Evolutionary conservation across 805 yeast species (phyloP), one percentile per base, ranked within the genome.

Genomic region (Metschnikowia peoriensis): DNA sequence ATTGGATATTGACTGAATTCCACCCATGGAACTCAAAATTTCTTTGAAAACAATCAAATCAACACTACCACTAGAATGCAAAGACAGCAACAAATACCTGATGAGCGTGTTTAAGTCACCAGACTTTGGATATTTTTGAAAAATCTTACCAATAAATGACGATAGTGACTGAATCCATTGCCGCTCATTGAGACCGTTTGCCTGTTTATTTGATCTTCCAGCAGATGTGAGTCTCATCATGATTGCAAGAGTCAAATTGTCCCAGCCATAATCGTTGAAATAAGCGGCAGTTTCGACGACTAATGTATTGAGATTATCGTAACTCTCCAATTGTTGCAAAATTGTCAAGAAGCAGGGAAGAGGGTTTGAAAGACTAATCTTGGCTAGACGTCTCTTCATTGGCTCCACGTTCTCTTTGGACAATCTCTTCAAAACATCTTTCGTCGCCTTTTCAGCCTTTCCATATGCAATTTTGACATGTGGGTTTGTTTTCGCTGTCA

Each of bases 141-240:
- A 80, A 5, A 91, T 69, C 50, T 86, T 83, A 0, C 96, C 96
- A 48, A 89, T 81, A 63, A 93, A 92, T 1, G 83, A 73, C 0
- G 96, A 80, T 34, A 93, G 73, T 22, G 96, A 87, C 60, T 87
- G 94, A 35, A 91, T 78, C 98, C 98, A 93, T 59, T 81, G 84
- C 28, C 87, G 75, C 52, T 88, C 92, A 60, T 84, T 83, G 51
- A 93, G 70, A 8, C 97, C 97, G 69, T 91, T 92, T 1, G 68
- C 74, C 66, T 89, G 96, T 34, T 85, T 72, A 22, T 85, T 78
- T 0, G 80, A 69, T 66, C 96, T 76, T n/a, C 85, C 86, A 0
- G 83, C 67, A 0, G 74, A 67, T 1, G 92, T 82, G 22, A 93
- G 73, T 58, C 94, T 81, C 62, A 82, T 78, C 62, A 92, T 72